phyloP scores from a whole-genome alignment of 1,284 basidiomycete genomes.

The Sphaerobolus stellatus region DNA sequence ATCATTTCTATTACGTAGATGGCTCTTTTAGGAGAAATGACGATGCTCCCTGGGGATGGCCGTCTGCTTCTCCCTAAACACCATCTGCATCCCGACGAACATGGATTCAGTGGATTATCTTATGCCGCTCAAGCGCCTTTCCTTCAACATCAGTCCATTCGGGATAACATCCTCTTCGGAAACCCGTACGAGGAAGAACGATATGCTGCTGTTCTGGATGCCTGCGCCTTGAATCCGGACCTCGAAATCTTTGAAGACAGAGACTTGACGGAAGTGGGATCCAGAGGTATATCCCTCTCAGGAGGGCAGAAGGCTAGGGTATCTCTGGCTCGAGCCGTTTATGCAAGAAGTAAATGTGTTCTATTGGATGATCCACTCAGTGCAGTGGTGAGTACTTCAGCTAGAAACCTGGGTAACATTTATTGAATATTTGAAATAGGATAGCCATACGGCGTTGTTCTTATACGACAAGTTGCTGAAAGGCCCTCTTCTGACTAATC shows the following conservation, averaged over 20 bases:
- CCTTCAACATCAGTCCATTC: slow-evolving; percentile 49
- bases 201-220: slow-evolving; percentile 36
- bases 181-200: slow-evolving; percentile 40
- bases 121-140: slow-evolving; percentile 63
- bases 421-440: slow-evolving; percentile 36
- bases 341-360: slow-evolving; percentile 11
- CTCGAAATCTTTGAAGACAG: slow-evolving; percentile 11
- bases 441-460: slow-evolving; percentile 72
- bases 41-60: slow-evolving; percentile 20
- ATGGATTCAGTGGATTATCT: slow-evolving; percentile 51
- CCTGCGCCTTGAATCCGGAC: slow-evolving; percentile 12
- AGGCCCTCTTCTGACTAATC: slow-evolving; percentile 62
- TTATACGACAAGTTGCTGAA: slow-evolving; percentile 63
- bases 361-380: slow-evolving; percentile 15
- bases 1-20: slow-evolving; percentile 20
- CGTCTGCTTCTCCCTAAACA: slow-evolving; percentile 49
- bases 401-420: neutral
- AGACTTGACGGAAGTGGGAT: slow-evolving; percentile 10
- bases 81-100: slow-evolving; percentile 36
- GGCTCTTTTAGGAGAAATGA: slow-evolving; percentile 35
- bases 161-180: slow-evolving; percentile 50
- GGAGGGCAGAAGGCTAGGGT: slow-evolving; percentile 14
- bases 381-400: slow-evolving; percentile 7
- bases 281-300: slow-evolving; percentile 12
- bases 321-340: slow-evolving; percentile 12